phyloP scores from a whole-genome alignment of 345 rosid genomes.

The Pugionium dolabratum region DNA sequence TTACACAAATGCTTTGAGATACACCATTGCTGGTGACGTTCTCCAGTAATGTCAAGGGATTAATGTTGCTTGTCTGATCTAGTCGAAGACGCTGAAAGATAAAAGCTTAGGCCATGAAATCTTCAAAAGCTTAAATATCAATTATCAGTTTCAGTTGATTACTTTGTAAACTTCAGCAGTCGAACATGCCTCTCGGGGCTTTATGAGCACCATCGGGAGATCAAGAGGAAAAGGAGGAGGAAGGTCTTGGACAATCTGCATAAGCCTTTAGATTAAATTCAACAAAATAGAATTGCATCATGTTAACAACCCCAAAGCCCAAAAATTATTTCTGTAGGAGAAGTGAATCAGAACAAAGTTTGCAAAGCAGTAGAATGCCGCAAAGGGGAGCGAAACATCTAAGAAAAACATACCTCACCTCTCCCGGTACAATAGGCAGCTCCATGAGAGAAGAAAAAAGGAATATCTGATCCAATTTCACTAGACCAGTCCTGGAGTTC shows the following conservation, averaged over 20 bases:
- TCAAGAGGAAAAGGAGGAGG: conserved; percentile 69
- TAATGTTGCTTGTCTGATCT: conserved; percentile 68
- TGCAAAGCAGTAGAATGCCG: background rate
- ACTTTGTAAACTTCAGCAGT: conserved; percentile 97
- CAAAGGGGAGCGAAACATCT: background rate
- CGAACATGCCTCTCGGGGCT: conserved; percentile 86
- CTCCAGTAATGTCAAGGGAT: conserved; percentile 74
- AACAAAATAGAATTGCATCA: conserved; percentile 8
- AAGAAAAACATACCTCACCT: conserved; percentile 74
- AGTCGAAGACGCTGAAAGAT: conserved; percentile 60
- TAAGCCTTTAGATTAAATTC: conserved; percentile 25
- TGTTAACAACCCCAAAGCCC: background rate
- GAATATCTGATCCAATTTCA: conserved; percentile 96
- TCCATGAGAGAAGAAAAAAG: conserved; percentile 94
- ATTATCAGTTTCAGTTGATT: conserved; percentile 26
- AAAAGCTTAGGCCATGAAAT: conserved; percentile 22
- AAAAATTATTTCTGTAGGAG: background rate
- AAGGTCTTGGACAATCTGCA: conserved; percentile 82
- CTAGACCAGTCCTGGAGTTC: conserved; percentile 97
- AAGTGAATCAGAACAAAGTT: background rate
- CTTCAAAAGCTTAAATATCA: conserved; percentile 2
- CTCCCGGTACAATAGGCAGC: conserved; percentile 96
- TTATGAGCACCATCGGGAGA: conserved; percentile 83
- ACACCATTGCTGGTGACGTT: conserved; percentile 69
- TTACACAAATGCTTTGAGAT: conserved; percentile 82